These are phyloP conservation scores for Colletotrichum sp. DNA, from an alignment of 2,329 filamentous ascomycete species.

Conservation along the genomic window DNA sequence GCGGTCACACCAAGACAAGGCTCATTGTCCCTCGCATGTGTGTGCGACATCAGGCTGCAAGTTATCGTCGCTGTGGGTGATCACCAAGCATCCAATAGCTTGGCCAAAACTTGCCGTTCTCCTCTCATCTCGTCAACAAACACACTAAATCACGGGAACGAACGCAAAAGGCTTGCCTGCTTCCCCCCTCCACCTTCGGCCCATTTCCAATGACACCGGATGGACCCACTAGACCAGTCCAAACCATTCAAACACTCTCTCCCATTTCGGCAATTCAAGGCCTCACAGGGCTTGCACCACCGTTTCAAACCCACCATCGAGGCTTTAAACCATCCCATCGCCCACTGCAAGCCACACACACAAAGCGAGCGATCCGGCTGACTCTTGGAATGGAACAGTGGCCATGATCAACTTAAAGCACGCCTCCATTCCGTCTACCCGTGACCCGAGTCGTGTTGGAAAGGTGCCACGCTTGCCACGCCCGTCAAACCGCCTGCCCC, in stretches of 20 bases:
- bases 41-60: not conserved
- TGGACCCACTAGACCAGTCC: not conserved
- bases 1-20: not conserved
- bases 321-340: not conserved
- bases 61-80: not conserved
- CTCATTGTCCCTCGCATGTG: not conserved
- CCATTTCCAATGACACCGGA: constrained; percentile 7
- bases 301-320: constrained; percentile 9
- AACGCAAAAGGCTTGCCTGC: not conserved
- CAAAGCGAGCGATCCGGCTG: not conserved
- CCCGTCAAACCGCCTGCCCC: not conserved
- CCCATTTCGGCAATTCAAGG: constrained; percentile 9
- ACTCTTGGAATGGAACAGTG: not conserved
- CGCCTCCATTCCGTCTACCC: constrained; percentile 2
- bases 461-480: not conserved
- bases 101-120: not conserved
- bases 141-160: not conserved
- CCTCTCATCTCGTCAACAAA: not conserved
- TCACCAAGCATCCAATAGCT: not conserved
- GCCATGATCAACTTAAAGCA: not conserved
- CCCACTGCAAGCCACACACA: not conserved
- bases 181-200: not conserved
- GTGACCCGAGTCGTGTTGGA: constrained; percentile 7
- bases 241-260: not conserved
- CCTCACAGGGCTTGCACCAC: constrained; percentile 6